Percentiles rank a stretch among this genome's conserved stretches.
Evolutionary conservation across 2,329 filamentous ascomycete species (phyloP).

Genomic region (Nemania bipapillata): DNA sequence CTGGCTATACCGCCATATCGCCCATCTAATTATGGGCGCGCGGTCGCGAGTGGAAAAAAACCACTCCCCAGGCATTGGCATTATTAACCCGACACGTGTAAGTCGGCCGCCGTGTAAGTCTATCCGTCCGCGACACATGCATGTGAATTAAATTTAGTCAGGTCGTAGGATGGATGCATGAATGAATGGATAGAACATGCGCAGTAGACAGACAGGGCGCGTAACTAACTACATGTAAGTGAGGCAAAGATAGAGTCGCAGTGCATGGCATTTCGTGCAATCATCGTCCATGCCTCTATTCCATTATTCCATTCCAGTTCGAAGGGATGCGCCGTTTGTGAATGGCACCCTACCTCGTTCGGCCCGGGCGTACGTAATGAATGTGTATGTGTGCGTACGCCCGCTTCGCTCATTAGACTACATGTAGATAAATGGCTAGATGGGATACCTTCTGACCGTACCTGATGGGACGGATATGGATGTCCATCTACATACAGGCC

Average conservation of each 20-base stretch:
- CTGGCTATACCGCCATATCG: constrained; percentile 24
- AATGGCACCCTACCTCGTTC: constrained; percentile 28
- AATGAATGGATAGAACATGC: not conserved
- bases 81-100: not conserved
- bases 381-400: not conserved
- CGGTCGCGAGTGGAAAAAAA: not conserved
- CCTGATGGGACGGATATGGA: no score
- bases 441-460: not conserved
- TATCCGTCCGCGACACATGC: not conserved
- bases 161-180: not conserved
- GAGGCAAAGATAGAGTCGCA: constrained; percentile 15
- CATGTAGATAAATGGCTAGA: not conserved
- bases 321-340: constrained; percentile 5
- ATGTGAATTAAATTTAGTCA: constrained; percentile 19
- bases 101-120: constrained; percentile 5
- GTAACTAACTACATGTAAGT: not conserved
- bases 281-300: not conserved
- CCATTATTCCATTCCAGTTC: not conserved
- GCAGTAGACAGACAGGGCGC: not conserved
- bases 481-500: not conserved
- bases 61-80: not conserved
- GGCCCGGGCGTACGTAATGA: not conserved
- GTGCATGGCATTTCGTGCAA: constrained; percentile 1
- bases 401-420: not conserved
- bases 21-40: constrained; percentile 31